Percentiles rank a stretch among this genome's conserved stretches.
phyloP scores from a whole-genome alignment of 1,284 basidiomycete genomes.

The Takashimella tepidaria region DNA sequence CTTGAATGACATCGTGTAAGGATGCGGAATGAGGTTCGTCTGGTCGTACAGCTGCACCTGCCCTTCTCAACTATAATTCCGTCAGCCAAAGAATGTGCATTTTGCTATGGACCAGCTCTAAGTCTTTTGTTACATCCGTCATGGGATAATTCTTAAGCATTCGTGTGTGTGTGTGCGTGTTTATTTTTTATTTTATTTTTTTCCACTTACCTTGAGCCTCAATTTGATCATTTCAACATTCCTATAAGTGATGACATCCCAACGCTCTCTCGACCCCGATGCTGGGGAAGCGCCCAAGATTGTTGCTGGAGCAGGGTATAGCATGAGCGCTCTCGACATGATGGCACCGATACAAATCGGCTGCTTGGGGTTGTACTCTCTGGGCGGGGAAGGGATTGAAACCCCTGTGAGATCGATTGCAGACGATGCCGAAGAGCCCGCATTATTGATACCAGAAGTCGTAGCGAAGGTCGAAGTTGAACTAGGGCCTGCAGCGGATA shows the following conservation, averaged over 20 bases:
- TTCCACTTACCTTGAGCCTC: slow-evolving; percentile 54
- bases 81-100: slow-evolving; percentile 11
- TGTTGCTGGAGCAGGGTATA: slow-evolving; percentile 76
- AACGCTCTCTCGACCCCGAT: slow-evolving; percentile 21
- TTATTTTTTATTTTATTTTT: no score
- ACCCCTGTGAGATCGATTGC: slow-evolving; percentile 32
- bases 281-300: slow-evolving; percentile 49
- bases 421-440: slow-evolving; percentile 16
- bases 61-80: slow-evolving; percentile 24
- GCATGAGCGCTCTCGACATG: slow-evolving; percentile 70
- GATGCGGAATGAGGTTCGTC: slow-evolving; percentile 52
- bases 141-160: no score
- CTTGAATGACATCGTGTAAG: slow-evolving; percentile 69
- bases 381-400: slow-evolving; percentile 22
- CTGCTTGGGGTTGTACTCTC: slow-evolving; percentile 22
- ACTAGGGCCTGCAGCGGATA: no score
- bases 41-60: slow-evolving; percentile 53
- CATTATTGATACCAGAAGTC: not conserved
- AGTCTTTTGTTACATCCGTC: no score
- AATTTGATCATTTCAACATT: slow-evolving; percentile 69
- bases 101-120: no score
- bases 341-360: slow-evolving; percentile 81
- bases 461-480: no score
- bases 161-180: no score
- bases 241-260: slow-evolving; percentile 28